Conservation (phyloP, 257 asterid genomes). For the Salvia splendens region DNA sequence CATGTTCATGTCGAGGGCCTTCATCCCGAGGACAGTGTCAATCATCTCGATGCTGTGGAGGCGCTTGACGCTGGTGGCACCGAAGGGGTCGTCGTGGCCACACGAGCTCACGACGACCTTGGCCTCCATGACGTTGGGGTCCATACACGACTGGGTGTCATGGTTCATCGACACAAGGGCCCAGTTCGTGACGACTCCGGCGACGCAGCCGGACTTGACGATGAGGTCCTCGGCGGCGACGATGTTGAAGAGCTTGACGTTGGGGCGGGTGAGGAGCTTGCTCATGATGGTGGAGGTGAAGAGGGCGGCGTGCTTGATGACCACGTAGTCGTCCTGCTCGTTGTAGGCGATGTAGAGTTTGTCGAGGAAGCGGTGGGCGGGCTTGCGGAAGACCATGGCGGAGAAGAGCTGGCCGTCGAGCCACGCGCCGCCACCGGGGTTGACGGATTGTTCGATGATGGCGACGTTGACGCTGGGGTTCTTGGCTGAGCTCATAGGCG, state of each 20-base stretch:
- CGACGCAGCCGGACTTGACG: conserved; percentile 72
- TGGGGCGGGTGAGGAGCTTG: too few relatives aligned
- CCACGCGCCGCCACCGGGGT: conserved; percentile 98
- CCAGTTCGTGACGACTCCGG: conserved; percentile 93
- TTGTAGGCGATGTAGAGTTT: conserved; percentile 75
- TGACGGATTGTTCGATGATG: conserved; percentile 79
- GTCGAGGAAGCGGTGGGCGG: conserved; percentile 79
- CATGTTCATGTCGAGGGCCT: conserved; percentile 91
- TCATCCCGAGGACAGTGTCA: conserved; percentile 86
- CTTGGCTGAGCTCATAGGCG: conserved; percentile 82
- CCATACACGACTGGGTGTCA: conserved; percentile 94
- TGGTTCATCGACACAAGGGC: conserved; percentile 90
- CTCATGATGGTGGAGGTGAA: conserved; percentile 92
- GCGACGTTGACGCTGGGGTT: conserved; percentile 68
- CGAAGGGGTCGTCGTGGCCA: conserved; percentile 95
- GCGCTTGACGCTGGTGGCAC: conserved; percentile 93
- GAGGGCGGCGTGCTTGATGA: conserved; percentile 86
- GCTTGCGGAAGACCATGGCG: conserved; percentile 88
- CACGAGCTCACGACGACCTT: conserved; percentile 87
- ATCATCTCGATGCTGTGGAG: conserved; percentile 86
- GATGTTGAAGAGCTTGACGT: conserved; percentile 85
- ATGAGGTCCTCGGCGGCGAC: conserved; percentile 96
- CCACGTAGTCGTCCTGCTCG: conserved; percentile 83
- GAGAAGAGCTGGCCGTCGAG: conserved; percentile 90
- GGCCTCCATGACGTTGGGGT: conserved; percentile 92